A percentile compares a stretch with the other conserved stretches of the same genome.
Conservation (phyloP, 305 asterid genomes). For the Stenogyne calaminthoides region DNA sequence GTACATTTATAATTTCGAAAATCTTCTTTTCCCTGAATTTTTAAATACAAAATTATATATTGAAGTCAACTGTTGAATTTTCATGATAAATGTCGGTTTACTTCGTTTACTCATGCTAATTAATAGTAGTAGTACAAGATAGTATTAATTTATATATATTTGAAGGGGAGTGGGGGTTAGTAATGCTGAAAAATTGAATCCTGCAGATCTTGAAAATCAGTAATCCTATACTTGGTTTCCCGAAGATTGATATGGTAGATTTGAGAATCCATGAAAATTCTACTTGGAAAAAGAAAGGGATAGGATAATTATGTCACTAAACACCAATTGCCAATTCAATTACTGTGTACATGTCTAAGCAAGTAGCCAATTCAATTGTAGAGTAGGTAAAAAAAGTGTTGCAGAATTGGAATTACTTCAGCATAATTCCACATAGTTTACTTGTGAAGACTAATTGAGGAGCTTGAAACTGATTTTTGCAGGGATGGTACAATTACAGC, state of each 20-base stretch:
- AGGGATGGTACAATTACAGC: conserved; percentile 56
- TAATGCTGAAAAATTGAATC: background rate
- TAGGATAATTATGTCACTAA: background rate
- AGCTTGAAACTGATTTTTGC: conserved; percentile 21
- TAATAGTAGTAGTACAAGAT: background rate
- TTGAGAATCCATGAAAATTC: background rate
- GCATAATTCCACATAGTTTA: background rate
- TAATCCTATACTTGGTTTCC: background rate
- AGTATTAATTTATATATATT: no score
- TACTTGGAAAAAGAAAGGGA: background rate
- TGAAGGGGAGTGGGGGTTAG: background rate
- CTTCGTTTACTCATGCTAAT: background rate
- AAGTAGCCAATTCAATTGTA: background rate
- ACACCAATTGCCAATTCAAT: background rate
- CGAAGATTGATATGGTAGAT: background rate
- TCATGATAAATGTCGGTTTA: background rate
- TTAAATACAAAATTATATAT: background rate
- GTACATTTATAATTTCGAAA: conserved; percentile 25
- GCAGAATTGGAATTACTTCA: background rate
- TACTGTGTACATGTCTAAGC: background rate
- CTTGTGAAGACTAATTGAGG: background rate
- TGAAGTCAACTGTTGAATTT: background rate
- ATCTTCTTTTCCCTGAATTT: background rate
- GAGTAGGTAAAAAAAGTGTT: background rate
- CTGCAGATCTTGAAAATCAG: background rate